These are phyloP conservation scores for Colletotrichum siamense DNA, from an alignment of 2,329 filamentous ascomycete genomes.

Conservation along the genomic window DNA sequence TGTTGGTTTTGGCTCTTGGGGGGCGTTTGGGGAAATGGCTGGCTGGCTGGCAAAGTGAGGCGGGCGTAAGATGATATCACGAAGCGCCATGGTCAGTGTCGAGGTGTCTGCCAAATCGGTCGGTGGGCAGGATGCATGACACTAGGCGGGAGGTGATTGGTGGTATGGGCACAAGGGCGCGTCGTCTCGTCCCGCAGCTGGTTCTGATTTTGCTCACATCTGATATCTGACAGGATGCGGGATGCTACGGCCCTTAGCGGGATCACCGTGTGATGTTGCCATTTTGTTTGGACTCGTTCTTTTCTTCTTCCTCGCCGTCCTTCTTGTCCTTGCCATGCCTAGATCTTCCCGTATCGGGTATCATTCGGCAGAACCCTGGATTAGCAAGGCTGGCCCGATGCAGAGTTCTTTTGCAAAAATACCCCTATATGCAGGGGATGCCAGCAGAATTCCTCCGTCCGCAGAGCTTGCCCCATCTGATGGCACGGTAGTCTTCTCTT, in stretches of 20 bases:
- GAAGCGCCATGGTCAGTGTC: neutral
- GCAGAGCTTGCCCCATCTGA: neutral
- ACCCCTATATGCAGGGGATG: neutral
- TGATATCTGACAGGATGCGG: slow-evolving; percentile 15
- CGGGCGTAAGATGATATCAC: slow-evolving; percentile 22
- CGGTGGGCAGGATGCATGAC: slow-evolving; percentile 12
- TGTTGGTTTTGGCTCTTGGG: neutral
- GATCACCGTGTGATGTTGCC: neutral
- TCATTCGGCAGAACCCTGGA: neutral
- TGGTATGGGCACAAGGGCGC: neutral
- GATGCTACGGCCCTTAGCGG: slow-evolving; percentile 9
- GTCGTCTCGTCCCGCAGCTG: neutral
- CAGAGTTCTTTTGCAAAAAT: neutral
- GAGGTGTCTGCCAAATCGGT: neutral
- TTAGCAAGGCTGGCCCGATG: neutral
- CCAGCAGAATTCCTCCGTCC: neutral
- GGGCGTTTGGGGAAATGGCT: neutral
- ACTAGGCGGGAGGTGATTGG: slow-evolving; percentile 15
- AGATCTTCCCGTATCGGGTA: neutral
- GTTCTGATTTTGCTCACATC: neutral
- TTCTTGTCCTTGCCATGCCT: neutral
- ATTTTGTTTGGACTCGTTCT: neutral
- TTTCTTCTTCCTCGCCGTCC: neutral
- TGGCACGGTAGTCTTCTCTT: neutral
- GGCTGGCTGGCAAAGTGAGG: neutral